Evolutionary conservation across 768 basidiomycete genomes (phyloP).

Genomic region (Suillus brevipes): DNA sequence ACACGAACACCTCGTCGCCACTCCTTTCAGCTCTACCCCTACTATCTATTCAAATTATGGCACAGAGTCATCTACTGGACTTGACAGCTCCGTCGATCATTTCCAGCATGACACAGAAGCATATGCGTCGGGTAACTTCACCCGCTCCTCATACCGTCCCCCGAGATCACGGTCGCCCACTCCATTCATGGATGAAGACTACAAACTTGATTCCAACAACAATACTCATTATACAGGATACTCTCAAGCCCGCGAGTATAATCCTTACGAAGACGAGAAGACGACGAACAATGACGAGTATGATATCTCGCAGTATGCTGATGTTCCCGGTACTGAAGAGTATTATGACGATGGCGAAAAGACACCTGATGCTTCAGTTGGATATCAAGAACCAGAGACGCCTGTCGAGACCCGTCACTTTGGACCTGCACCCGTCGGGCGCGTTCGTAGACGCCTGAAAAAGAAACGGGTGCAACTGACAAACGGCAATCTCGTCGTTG

Average conservation of each 20-base stretch:
- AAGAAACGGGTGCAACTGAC: slow-evolving; percentile 84
- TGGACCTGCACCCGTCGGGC: slow-evolving; percentile 82
- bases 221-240: slow-evolving; percentile 56
- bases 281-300: slow-evolving; percentile 22
- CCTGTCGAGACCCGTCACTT: slow-evolving; percentile 76
- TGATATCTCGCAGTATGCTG: slow-evolving; percentile 34
- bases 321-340: slow-evolving; percentile 21
- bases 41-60: slow-evolving; percentile 12
- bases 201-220: slow-evolving; percentile 55
- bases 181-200: slow-evolving; percentile 75
- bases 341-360: slow-evolving; percentile 24
- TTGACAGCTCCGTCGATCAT: slow-evolving; percentile 46
- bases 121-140: slow-evolving; percentile 62
- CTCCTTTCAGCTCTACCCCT: slow-evolving; percentile 24
- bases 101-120: slow-evolving; percentile 68
- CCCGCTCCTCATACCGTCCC: slow-evolving; percentile 47
- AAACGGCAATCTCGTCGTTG: slow-evolving; percentile 85
- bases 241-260: slow-evolving; percentile 20
- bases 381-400: slow-evolving; percentile 46
- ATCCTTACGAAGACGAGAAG: slow-evolving; percentile 27
- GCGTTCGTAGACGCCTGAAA: slow-evolving; percentile 71
- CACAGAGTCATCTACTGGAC: slow-evolving; percentile 32
- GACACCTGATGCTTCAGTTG: slow-evolving; percentile 25
- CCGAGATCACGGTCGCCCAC: slow-evolving; percentile 77
- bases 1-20: slow-evolving; percentile 22